Base-by-base conservation (phyloP, 768 basidiomycete genomes). In the Vararia minispora region DNA sequence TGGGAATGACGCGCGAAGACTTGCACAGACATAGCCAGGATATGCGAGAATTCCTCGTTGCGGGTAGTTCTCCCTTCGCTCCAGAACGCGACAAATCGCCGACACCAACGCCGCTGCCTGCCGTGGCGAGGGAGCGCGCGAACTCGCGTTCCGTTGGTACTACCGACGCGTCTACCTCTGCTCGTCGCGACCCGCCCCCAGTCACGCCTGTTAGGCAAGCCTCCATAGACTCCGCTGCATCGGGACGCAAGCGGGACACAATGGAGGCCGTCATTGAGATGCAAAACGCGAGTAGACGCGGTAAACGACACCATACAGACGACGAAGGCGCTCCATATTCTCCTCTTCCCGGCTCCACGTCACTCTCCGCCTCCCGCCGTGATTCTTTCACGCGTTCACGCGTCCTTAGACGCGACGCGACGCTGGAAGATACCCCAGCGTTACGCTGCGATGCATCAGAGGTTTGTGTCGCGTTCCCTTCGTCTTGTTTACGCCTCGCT, bases 201-300 rank as follows among this genome's bases (percentile, higher is more conserved):
- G 60, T 61, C 24, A 77, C 77, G 1, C 76, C 79, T 18, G 66
- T 81, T 45, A 81, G 83, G 56, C 59, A 68, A 1, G 79, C 82
- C 51, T 71, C 72, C 7, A 51, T 58, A 32, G 79, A 82, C 40
- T 56, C 53, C 17, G 37, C 60, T 30, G 54, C 70, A 36, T 68
- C 74, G 10, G 55, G 65, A 17, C 72, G 79, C 22, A 73, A 70
- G 25, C 72, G 74, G 58, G 78, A 79, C 46, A 81, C 69, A 52
- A 85, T 86, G 83, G 79, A 86, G 45, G 61, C 72, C 60, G 72
- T 86, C 28, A 69, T 86, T 44, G 83, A 85, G 55, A 71, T 78
- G 31, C 79, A 82, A 54, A 65, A 56, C 42, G n/a, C n/a, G n/a
- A n/a, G n/a, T n/a, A 68, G 75, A 39, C 72, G 69, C 44, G 68